phyloP scores from a whole-genome alignment of 2,329 filamentous ascomycete species.

The Aspergillus caelatus region DNA sequence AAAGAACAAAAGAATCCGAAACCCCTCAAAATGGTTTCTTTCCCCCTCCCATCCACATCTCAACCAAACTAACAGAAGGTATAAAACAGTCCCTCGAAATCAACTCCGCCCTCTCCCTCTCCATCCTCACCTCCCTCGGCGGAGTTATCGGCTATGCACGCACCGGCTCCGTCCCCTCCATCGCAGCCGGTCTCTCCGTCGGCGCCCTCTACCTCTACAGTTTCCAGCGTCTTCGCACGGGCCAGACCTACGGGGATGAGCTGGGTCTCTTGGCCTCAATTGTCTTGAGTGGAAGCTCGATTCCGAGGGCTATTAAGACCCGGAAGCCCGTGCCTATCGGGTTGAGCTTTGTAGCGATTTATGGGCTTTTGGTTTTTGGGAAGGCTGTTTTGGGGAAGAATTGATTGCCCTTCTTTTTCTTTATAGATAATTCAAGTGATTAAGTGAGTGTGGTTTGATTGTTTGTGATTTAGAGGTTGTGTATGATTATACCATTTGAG shows the following conservation, averaged over 20 bases:
- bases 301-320: conserved; percentile 82
- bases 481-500: conserved; percentile 11
- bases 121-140: conserved; percentile 79
- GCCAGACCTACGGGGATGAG: conserved; percentile 80
- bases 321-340: conserved; percentile 82
- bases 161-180: conserved; percentile 82
- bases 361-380: conserved; percentile 80
- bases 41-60: not conserved
- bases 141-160: conserved; percentile 84
- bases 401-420: too few relatives aligned
- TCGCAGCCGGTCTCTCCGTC: conserved; percentile 82
- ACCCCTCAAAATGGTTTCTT: conserved; percentile 27
- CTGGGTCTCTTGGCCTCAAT: conserved; percentile 84
- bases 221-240: conserved; percentile 75
- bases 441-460: not conserved
- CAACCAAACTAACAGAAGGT: conserved; percentile 9
- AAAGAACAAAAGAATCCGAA: not conserved
- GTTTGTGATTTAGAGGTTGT: not conserved
- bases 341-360: conserved; percentile 76
- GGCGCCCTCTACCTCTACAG: conserved; percentile 78
- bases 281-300: conserved; percentile 79
- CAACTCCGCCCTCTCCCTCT: conserved; percentile 75
- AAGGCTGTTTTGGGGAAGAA: conserved; percentile 58
- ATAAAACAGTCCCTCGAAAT: conserved; percentile 26
- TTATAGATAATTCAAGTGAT: too few relatives aligned